Percentiles rank a stretch among this genome's conserved stretches.
These are phyloP conservation scores for Cystobasidiaceae sp. DNA, from an alignment of 1,284 basidiomycete species.

Conservation along the genomic window DNA sequence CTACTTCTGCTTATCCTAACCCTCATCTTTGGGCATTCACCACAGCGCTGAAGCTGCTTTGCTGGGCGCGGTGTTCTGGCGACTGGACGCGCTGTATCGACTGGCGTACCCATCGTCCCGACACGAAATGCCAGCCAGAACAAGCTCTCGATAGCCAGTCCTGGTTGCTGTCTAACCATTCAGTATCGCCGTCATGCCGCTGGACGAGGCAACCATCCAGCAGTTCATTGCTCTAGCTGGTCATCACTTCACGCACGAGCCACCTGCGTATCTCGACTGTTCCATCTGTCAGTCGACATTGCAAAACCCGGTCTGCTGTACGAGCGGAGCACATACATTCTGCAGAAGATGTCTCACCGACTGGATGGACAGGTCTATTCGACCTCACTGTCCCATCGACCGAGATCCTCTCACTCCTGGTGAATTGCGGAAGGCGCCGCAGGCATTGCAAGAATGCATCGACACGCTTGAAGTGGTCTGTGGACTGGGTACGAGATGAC, in stretches of 20 bases:
- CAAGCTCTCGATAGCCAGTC: too few relatives aligned
- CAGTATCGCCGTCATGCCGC: background rate
- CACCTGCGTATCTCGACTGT: background rate
- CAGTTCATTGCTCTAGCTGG: background rate
- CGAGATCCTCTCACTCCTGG: background rate
- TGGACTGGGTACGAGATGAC: background rate
- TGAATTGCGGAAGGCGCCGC: background rate
- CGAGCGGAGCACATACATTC: constrained; percentile 4
- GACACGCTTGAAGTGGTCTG: constrained; percentile 8
- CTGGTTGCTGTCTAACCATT: background rate
- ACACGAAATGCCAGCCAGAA: too few relatives aligned
- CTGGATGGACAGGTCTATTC: background rate
- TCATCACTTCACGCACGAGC: background rate
- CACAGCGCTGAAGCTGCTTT: too few relatives aligned
- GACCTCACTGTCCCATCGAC: constrained; percentile 8
- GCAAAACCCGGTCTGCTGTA: constrained; percentile 3
- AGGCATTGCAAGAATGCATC: constrained; percentile 5
- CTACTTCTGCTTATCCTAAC: too few relatives aligned
- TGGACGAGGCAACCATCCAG: background rate
- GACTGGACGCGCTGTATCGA: too few relatives aligned
- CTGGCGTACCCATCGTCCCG: too few relatives aligned
- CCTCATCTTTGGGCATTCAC: too few relatives aligned
- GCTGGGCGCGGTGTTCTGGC: too few relatives aligned
- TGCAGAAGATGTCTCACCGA: background rate
- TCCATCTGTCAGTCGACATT: background rate